A percentile compares a stretch with the other conserved stretches of the same genome.
Evolutionary conservation across 805 yeast species (phyloP).

Genomic region (Starmerella apicola): DNA sequence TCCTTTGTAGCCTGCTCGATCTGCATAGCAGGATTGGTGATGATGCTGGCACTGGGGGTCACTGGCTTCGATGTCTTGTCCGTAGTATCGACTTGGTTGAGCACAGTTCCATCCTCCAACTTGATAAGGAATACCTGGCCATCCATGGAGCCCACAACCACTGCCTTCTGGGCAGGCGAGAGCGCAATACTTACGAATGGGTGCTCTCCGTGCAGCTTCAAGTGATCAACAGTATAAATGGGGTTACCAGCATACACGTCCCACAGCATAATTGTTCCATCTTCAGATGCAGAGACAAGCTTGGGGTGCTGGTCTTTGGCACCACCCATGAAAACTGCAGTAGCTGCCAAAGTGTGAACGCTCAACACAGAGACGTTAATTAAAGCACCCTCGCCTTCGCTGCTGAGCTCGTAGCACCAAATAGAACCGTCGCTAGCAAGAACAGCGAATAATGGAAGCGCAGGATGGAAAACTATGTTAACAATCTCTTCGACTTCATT

Average conservation of each 20-base stretch:
- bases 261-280: slow-evolving; percentile 81
- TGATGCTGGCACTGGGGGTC: too few relatives aligned
- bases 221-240: slow-evolving; percentile 34
- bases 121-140: slow-evolving; percentile 76
- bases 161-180: slow-evolving; percentile 37
- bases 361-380: slow-evolving; percentile 23
- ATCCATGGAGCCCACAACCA: slow-evolving; percentile 80
- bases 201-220: slow-evolving; percentile 61
- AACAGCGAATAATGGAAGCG: slow-evolving; percentile 66
- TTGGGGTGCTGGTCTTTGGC: slow-evolving; percentile 49
- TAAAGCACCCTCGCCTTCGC: slow-evolving; percentile 20
- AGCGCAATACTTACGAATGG: slow-evolving; percentile 75
- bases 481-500: slow-evolving; percentile 85
- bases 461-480: slow-evolving; percentile 74
- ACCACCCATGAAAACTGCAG: slow-evolving; percentile 58
- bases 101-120: slow-evolving; percentile 56
- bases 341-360: slow-evolving; percentile 69
- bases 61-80: slow-evolving; percentile 22
- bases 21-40: neutral
- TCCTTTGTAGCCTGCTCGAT: slow-evolving; percentile 27
- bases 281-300: slow-evolving; percentile 69
- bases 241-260: slow-evolving; percentile 67
- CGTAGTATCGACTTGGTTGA: slow-evolving; percentile 49
- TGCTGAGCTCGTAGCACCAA: slow-evolving; percentile 75
- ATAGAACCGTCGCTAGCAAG: slow-evolving; percentile 90